These are phyloP conservation scores for Aureobasidium sp. DNA, from an alignment of 2,329 filamentous ascomycete species.

Conservation along the genomic window DNA sequence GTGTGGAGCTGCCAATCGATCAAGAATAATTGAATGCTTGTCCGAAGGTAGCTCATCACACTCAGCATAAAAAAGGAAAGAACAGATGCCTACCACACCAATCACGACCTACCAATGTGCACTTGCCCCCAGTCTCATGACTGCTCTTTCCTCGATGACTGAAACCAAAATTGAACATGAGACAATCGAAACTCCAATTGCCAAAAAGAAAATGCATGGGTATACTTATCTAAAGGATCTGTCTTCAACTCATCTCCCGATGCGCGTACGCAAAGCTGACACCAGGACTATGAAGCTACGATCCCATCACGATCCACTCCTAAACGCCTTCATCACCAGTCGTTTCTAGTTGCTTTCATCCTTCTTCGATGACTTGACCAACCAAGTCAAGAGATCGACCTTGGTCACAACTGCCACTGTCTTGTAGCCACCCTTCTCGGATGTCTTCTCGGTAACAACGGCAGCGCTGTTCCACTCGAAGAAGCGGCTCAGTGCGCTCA, in stretches of 20 bases:
- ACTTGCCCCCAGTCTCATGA: background rate
- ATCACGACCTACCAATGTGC: background rate
- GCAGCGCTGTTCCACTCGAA: constrained; percentile 98
- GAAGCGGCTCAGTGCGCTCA: constrained; percentile 79
- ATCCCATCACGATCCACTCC: background rate
- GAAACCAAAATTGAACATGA: background rate
- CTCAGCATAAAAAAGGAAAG: background rate
- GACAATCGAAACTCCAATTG: background rate
- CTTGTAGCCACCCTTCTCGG: constrained; percentile 52
- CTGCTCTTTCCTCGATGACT: background rate
- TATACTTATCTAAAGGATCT: constrained; percentile 6
- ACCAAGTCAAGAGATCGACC: constrained; percentile 87
- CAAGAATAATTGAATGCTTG: background rate
- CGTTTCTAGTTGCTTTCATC: constrained; percentile 11
- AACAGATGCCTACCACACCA: background rate
- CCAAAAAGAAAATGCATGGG: constrained; percentile 3
- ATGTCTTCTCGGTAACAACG: constrained; percentile 73
- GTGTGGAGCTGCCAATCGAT: background rate
- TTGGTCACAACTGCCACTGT: constrained; percentile 91
- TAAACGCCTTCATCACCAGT: background rate
- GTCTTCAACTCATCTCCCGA: background rate
- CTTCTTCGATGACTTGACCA: constrained; percentile 57
- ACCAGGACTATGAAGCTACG: background rate
- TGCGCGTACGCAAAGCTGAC: background rate
- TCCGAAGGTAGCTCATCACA: background rate